Conservation (phyloP, 139 green algal species). For the Tetratostichococcus sp. region DNA sequence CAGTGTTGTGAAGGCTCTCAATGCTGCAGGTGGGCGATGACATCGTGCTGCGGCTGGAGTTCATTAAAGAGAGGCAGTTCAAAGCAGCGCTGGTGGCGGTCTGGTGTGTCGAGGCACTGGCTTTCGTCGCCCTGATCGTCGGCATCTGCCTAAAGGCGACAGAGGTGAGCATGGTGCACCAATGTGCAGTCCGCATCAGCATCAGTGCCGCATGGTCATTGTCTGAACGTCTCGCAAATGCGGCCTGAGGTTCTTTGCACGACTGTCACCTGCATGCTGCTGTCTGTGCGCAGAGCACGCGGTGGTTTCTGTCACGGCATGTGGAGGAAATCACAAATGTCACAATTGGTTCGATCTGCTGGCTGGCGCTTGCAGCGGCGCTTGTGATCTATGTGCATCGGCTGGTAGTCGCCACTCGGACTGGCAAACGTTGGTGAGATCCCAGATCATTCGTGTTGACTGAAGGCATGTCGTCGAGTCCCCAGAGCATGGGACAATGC, state of each 20-base stretch:
- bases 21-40: neutral
- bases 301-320: neutral
- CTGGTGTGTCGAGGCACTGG: neutral
- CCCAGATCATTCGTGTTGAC: too few species aligned
- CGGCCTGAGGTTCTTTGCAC: too few species aligned
- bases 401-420: neutral
- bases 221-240: too few species aligned
- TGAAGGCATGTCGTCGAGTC: too few species aligned
- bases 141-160: neutral
- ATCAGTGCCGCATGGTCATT: too few species aligned
- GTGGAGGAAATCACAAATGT: neutral
- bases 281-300: neutral
- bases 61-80: neutral
- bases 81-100: neutral
- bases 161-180: too few species aligned
- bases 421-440: neutral
- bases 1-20: neutral
- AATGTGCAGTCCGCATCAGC: too few species aligned
- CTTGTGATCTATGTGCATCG: neutral
- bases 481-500: too few species aligned
- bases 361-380: neutral
- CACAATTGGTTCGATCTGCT: neutral
- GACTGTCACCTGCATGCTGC: too few species aligned
- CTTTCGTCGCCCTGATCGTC: neutral
- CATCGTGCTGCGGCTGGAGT: neutral